Percentiles rank a stretch among this genome's conserved stretches.
phyloP scores from a whole-genome alignment of 768 basidiomycete species.

The Pulveroboletus sp. region DNA sequence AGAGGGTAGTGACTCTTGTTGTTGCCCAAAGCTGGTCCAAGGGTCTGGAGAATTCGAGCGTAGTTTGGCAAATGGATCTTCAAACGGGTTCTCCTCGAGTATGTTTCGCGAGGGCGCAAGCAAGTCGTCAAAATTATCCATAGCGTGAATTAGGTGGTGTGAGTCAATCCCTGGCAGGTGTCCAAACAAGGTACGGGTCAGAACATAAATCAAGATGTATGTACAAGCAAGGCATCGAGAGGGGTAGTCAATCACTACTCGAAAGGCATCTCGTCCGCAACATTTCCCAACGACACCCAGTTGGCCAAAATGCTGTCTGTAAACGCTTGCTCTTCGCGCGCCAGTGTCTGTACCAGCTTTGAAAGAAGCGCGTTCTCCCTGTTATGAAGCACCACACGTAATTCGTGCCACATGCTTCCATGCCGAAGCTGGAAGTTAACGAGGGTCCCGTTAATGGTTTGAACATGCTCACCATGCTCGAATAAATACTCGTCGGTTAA shows the following conservation, averaged over 20 bases:
- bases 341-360: conserved; percentile 66
- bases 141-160: conserved; percentile 23
- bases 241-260: conserved; percentile 44
- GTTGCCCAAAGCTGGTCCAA: conserved; percentile 59
- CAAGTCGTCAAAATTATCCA: conserved; percentile 80
- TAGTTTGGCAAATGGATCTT: conserved; percentile 61
- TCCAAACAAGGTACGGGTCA: conserved; percentile 3
- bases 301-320: conserved; percentile 57
- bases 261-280: conserved; percentile 78
- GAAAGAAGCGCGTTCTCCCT: conserved; percentile 81
- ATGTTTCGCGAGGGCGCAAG: conserved; percentile 54
- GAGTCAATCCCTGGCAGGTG: not conserved
- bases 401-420: conserved; percentile 87
- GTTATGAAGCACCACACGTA: conserved; percentile 89
- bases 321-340: conserved; percentile 68
- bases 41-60: conserved; percentile 69
- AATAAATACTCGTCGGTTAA: conserved; percentile 81
- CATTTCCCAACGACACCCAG: conserved; percentile 70
- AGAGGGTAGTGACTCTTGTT: conserved; percentile 16
- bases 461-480: conserved; percentile 63
- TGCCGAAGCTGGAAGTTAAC: conserved; percentile 5
- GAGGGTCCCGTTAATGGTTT: not conserved
- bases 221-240: conserved; percentile 5
- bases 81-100: conserved; percentile 74
- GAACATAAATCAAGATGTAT: conserved; percentile 11